phyloP scores from a whole-genome alignment of 495 filamentous ascomycete genomes.

The Patellaria atrata region DNA sequence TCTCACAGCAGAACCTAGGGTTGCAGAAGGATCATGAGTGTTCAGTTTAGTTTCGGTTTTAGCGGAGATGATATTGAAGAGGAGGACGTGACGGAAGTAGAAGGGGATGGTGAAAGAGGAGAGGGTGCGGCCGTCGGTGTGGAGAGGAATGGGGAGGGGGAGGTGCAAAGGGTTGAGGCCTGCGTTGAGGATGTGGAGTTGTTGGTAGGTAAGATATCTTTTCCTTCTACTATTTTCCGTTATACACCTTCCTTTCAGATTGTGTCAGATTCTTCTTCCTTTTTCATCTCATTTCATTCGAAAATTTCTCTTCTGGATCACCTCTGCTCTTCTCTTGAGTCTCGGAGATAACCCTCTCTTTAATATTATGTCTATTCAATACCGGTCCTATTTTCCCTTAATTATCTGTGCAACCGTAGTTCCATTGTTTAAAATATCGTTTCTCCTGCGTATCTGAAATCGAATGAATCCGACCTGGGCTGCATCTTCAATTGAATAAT shows the following conservation, averaged over 20 bases:
- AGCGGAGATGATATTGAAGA: conserved; percentile 72
- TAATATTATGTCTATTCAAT: too few species aligned
- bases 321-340: background rate
- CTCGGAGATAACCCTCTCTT: too few species aligned
- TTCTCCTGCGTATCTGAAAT: background rate
- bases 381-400: background rate
- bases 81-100: conserved; percentile 28
- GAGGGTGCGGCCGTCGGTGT: background rate
- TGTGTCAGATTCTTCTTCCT: background rate
- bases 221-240: background rate
- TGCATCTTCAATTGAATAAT: conserved; percentile 1
- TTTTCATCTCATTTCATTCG: conserved; percentile 1
- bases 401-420: background rate
- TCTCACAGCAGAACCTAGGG: too few species aligned
- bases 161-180: conserved; percentile 16
- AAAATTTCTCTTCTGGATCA: background rate
- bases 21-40: too few species aligned
- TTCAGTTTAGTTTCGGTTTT: conserved; percentile 64
- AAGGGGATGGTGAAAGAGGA: conserved; percentile 8
- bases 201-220: conserved; percentile 14
- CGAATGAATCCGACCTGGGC: background rate
- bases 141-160: conserved; percentile 3
- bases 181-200: conserved; percentile 14
- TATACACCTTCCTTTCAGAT: too few species aligned
- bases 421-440: background rate